Conservation (phyloP, 192 early-diverging fungal species). For the Martensiomyces pterosporus region DNA sequence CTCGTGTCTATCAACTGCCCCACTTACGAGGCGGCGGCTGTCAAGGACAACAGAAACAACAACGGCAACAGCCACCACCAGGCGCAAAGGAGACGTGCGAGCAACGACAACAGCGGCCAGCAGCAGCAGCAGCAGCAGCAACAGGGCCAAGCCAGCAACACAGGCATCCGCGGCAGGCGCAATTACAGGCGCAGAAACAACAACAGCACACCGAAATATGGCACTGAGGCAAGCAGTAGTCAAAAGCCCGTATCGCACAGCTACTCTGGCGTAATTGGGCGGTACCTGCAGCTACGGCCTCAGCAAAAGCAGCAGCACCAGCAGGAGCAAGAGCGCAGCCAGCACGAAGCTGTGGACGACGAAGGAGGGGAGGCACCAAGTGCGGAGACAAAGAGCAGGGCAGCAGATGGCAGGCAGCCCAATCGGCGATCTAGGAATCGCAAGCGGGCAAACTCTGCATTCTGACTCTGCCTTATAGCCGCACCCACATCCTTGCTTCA, state of each 20-base stretch:
- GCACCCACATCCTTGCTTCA: too few relatives aligned
- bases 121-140: too few relatives aligned
- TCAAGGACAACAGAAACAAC: not conserved
- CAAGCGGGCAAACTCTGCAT: not conserved
- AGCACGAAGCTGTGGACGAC: too few relatives aligned
- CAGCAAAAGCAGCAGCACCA: too few relatives aligned
- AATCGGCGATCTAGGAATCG: not conserved
- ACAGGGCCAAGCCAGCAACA: too few relatives aligned
- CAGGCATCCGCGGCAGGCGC: not conserved
- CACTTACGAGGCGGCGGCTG: slow-evolving; percentile 18
- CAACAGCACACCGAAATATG: not conserved
- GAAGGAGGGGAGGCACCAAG: not conserved
- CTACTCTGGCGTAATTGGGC: not conserved
- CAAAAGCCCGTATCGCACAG: not conserved
- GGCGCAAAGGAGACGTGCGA: not conserved
- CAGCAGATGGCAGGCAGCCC: not conserved
- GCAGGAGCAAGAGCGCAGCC: too few relatives aligned
- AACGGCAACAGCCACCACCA: not conserved
- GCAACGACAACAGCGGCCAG: not conserved
- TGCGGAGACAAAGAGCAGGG: not conserved
- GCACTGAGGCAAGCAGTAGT: too few relatives aligned
- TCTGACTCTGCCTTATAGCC: too few relatives aligned
- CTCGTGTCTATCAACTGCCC: slow-evolving; percentile 20
- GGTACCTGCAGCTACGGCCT: not conserved
- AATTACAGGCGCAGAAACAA: not conserved